Conservation (phyloP, 305 asterid genomes). For the Euphrasia arctica region DNA sequence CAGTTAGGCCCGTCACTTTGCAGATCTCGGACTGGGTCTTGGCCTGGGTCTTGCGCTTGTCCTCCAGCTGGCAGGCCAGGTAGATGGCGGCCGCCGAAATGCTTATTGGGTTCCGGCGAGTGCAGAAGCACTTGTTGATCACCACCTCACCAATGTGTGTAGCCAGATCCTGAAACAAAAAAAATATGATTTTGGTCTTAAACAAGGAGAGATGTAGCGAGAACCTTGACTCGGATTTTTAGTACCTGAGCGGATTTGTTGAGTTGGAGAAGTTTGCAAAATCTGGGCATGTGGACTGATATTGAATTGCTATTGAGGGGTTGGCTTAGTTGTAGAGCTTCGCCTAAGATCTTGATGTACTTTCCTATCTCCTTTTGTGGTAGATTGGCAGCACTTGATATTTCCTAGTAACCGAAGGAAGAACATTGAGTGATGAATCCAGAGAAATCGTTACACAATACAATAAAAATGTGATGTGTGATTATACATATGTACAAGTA, state of each 20-base stretch:
- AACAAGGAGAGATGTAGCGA: too few species aligned
- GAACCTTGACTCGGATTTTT: too few species aligned
- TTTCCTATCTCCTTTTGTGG: conserved; percentile 99
- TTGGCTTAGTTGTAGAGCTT: conserved; percentile 93
- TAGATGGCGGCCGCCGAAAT: conserved; percentile 97
- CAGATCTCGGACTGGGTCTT: conserved; percentile 87
- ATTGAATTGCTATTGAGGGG: conserved; percentile 96
- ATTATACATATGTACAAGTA: background rate
- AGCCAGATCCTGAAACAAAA: conserved; percentile 74
- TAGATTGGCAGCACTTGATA: conserved; percentile 90
- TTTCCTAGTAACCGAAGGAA: conserved; percentile 57
- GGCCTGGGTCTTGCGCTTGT: conserved; percentile 60
- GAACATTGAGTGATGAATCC: conserved; percentile 25
- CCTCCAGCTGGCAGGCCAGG: conserved; percentile 95
- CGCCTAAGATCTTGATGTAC: conserved; percentile 97
- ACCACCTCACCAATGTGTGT: conserved; percentile 98
- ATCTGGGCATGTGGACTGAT: conserved; percentile 97
- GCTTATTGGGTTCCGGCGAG: conserved; percentile 95
- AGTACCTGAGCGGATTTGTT: conserved; percentile 99
- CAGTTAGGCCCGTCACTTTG: conserved; percentile 96
- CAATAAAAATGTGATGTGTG: background rate
- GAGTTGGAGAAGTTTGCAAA: conserved; percentile 97
- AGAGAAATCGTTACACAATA: conserved; percentile 20
- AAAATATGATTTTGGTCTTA: background rate
- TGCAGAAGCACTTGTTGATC: conserved; percentile 95